Conservation (phyloP, 176 grass and related monocot genomes). For the Coix lacrymajobi region DNA sequence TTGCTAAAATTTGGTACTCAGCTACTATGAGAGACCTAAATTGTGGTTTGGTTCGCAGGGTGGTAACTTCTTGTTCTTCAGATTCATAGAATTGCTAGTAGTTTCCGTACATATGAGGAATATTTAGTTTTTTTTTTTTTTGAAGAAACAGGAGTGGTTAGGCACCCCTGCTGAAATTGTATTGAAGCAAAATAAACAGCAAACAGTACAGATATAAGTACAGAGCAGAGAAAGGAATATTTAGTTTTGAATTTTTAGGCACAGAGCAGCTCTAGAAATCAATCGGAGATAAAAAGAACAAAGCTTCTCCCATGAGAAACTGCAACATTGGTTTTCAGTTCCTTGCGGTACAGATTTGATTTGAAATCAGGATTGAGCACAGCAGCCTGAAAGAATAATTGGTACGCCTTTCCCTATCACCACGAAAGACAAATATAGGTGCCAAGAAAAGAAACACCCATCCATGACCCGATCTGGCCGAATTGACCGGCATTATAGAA, state of each 20-base stretch:
- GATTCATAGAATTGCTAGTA: not conserved
- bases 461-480: constrained; percentile 17
- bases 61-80: not conserved
- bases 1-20: not conserved
- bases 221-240: no score
- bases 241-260: no score
- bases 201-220: no score
- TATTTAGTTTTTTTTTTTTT: not conserved
- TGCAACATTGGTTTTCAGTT: not conserved
- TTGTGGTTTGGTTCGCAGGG: not conserved
- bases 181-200: no score
- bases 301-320: not conserved
- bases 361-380: not conserved
- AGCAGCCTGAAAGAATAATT: not conserved
- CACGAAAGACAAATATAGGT: constrained; percentile 20
- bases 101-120: not conserved
- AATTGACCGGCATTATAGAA: constrained; percentile 44
- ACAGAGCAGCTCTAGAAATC: not conserved
- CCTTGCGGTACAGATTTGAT: constrained; percentile 14
- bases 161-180: no score
- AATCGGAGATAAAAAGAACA: not conserved
- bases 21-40: not conserved
- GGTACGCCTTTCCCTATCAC: constrained; percentile 21
- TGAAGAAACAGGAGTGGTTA: no score
- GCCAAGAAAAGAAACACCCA: not conserved